Evolutionary conservation across 2,329 filamentous ascomycete genomes (phyloP).

Genomic region (Leptoxyphium fumago): DNA sequence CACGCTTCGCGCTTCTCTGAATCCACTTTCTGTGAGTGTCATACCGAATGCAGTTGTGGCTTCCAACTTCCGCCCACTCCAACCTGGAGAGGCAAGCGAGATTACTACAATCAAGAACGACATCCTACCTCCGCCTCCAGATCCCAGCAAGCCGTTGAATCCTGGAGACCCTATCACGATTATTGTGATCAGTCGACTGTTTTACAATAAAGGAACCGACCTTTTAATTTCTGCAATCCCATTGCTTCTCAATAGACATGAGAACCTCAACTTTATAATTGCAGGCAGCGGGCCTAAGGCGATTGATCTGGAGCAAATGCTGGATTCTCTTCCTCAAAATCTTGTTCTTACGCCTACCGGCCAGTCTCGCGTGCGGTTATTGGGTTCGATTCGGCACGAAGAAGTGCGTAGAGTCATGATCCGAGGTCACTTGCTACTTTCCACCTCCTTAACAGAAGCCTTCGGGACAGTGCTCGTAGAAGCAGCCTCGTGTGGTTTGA

Average conservation of each 20-base stretch:
- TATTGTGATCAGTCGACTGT: constrained; percentile 89
- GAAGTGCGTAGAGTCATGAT: constrained; percentile 97
- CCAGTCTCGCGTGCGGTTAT: constrained; percentile 82
- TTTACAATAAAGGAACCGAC: constrained; percentile 98
- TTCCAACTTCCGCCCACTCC: constrained; percentile 76
- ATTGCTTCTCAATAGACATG: constrained; percentile 73
- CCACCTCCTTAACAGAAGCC: constrained; percentile 87
- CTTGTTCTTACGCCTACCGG: constrained; percentile 35
- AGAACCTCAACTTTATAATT: constrained; percentile 92
- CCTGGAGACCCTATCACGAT: constrained; percentile 86
- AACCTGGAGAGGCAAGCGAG: constrained; percentile 21
- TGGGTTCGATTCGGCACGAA: constrained; percentile 86
- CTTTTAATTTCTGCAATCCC: constrained; percentile 93
- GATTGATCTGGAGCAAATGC: constrained; percentile 95
- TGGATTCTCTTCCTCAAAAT: constrained; percentile 42
- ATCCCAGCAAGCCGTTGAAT: constrained; percentile 53
- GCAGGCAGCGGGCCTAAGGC: constrained; percentile 91
- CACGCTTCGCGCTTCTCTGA: constrained; percentile 80
- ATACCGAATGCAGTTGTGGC: constrained; percentile 96
- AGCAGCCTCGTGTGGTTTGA: constrained; percentile 86
- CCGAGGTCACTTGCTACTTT: constrained; percentile 87
- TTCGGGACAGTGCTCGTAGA: constrained; percentile 98
- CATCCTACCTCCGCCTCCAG: constrained; percentile 30
- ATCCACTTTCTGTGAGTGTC: constrained; percentile 92
- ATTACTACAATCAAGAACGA: constrained; percentile 10